phyloP scores from a whole-genome alignment of 2,329 filamentous ascomycete species.

The Didymella lethalis region DNA sequence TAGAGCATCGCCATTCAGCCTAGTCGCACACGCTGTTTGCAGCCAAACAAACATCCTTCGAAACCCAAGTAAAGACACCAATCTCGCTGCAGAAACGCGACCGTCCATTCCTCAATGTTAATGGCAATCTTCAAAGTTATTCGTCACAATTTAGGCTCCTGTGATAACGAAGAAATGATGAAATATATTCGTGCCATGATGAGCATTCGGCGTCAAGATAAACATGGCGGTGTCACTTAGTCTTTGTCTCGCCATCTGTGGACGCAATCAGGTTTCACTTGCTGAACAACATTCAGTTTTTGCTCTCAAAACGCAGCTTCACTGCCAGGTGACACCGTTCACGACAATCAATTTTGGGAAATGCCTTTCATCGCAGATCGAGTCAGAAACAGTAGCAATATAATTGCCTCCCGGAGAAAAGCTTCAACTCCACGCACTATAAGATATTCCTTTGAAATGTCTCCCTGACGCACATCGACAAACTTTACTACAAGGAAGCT shows the following conservation, averaged over 20 bases:
- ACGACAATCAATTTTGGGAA: not conserved
- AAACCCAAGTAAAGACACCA: not conserved
- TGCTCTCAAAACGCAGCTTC: not conserved
- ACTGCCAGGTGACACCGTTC: not conserved
- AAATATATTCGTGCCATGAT: not conserved
- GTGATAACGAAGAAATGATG: not conserved
- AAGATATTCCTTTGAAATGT: too few relatives aligned
- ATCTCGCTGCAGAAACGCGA: not conserved
- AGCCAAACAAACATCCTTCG: not conserved
- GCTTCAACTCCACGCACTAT: too few relatives aligned
- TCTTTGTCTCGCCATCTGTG: not conserved
- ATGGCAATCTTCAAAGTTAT: not conserved
- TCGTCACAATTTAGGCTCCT: not conserved
- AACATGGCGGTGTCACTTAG: not conserved
- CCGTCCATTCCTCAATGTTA: too few relatives aligned
- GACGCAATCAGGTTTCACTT: not conserved
- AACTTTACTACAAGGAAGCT: too few relatives aligned
- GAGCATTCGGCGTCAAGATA: not conserved
- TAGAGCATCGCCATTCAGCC: constrained; percentile 2
- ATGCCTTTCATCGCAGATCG: too few relatives aligned
- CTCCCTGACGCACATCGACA: too few relatives aligned
- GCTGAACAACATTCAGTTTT: not conserved
- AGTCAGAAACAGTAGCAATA: too few relatives aligned
- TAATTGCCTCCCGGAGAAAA: too few relatives aligned
- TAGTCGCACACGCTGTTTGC: constrained; percentile 7